phyloP scores from a whole-genome alignment of 768 basidiomycete genomes.

The Psilocybe cyanescens region DNA sequence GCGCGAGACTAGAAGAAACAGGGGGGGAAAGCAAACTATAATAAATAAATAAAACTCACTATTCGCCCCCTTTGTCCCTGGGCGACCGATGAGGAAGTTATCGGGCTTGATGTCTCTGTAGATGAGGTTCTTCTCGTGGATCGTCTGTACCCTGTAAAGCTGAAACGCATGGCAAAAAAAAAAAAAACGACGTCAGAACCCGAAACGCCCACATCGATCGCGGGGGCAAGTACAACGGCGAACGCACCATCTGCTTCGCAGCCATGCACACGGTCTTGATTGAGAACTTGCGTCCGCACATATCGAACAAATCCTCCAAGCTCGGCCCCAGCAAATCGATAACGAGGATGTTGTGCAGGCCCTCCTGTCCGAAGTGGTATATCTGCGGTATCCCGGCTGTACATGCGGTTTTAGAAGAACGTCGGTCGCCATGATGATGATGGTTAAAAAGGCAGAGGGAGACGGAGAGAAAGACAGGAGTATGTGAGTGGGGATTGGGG shows the following conservation, averaged over 20 bases:
- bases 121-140: slow-evolving; percentile 99
- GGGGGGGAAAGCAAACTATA: too few relatives aligned
- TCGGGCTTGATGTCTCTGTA: slow-evolving; percentile 99
- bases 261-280: slow-evolving; percentile 99
- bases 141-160: slow-evolving; percentile 95
- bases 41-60: slow-evolving; percentile 44
- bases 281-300: slow-evolving; percentile 97
- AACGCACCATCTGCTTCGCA: slow-evolving; percentile 89
- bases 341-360: slow-evolving; percentile 96
- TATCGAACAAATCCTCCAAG: slow-evolving; percentile 97
- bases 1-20: background rate
- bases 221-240: slow-evolving; percentile 4
- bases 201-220: background rate
- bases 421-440: background rate
- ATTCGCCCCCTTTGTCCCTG: slow-evolving; percentile 89
- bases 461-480: slow-evolving; percentile 5
- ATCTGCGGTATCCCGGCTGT: slow-evolving; percentile 97
- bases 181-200: background rate
- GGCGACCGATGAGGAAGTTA: slow-evolving; percentile 96
- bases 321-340: slow-evolving; percentile 98
- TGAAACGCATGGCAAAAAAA: slow-evolving; percentile 30
- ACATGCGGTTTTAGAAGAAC: slow-evolving; percentile 6
- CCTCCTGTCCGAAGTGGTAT: slow-evolving; percentile 99
- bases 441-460: background rate
- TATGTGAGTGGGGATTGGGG: slow-evolving; percentile 13